Percentiles rank a stretch among this genome's conserved stretches.
Evolutionary conservation across 2,329 filamentous ascomycete genomes (phyloP).

Genomic region (Alternaria incomplexa): DNA sequence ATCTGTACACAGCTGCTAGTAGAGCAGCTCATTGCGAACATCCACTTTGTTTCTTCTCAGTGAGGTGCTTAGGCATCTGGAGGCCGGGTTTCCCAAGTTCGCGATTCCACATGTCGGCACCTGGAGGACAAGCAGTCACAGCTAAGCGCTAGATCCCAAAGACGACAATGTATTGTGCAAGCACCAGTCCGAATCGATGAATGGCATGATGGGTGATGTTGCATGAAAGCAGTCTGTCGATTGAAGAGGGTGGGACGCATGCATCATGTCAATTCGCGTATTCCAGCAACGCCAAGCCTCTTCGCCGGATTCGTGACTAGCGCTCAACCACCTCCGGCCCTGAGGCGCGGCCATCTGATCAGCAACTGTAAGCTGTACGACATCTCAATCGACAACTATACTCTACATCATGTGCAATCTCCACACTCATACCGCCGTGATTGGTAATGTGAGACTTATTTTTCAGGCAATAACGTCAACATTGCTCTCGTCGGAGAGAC

Average conservation of each 20-base stretch:
- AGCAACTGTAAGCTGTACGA: not conserved
- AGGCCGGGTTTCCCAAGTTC: not conserved
- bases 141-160: not conserved
- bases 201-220: not conserved
- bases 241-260: not conserved
- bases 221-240: not conserved
- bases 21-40: not conserved
- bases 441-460: not conserved
- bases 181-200: not conserved
- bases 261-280: not conserved
- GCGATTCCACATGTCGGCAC: not conserved
- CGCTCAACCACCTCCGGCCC: not conserved
- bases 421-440: not conserved
- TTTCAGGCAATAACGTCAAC: not conserved
- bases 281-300: not conserved
- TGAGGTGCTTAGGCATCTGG: not conserved
- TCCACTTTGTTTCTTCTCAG: not conserved
- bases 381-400: not conserved
- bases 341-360: not conserved
- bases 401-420: not conserved
- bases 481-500: not conserved
- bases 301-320: not conserved
- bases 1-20: not conserved
- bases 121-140: not conserved
- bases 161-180: not conserved